These are phyloP conservation scores for Rhodotorula sp. DNA, from an alignment of 1,284 basidiomycete genomes.

Conservation along the genomic window DNA sequence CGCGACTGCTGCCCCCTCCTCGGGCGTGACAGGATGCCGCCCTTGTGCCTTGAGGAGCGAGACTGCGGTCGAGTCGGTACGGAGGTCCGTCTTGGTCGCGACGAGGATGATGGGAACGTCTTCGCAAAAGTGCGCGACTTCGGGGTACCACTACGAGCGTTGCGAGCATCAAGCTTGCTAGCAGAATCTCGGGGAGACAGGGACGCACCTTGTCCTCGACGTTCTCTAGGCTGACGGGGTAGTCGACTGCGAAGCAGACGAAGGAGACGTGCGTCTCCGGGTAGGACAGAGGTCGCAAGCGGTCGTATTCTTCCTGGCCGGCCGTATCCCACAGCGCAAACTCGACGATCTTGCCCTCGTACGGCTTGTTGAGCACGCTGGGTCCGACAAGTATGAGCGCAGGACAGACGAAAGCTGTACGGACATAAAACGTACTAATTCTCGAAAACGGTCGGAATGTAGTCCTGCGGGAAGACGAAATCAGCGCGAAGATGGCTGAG, in stretches of 20 bases:
- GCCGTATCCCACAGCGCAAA: conserved; percentile 94
- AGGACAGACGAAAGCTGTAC: background rate
- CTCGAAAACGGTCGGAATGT: conserved; percentile 90
- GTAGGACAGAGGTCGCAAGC: conserved; percentile 63
- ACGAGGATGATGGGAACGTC: conserved; percentile 85
- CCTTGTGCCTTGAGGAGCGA: conserved; percentile 77
- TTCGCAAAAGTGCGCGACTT: conserved; percentile 88
- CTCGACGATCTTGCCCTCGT: conserved; percentile 77
- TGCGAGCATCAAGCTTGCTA: conserved; percentile 1
- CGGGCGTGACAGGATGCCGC: conserved; percentile 73
- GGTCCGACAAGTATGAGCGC: background rate
- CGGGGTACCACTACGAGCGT: conserved; percentile 75
- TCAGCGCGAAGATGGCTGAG: background rate
- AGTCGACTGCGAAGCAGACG: conserved; percentile 90
- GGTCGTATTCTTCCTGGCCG: conserved; percentile 73
- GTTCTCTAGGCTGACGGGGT: conserved; percentile 88
- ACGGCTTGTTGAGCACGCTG: conserved; percentile 33
- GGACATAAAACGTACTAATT: conserved; percentile 59
- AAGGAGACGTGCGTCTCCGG: conserved; percentile 91
- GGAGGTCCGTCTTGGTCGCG: conserved; percentile 87
- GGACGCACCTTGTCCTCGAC: conserved; percentile 82
- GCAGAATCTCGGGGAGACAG: background rate
- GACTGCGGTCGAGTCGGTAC: conserved; percentile 72
- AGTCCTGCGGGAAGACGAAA: conserved; percentile 59
- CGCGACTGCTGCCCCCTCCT: conserved; percentile 79